Evolutionary conservation across 176 grass and related monocot genomes (phyloP).

Genomic region (Zoysia japonica): DNA sequence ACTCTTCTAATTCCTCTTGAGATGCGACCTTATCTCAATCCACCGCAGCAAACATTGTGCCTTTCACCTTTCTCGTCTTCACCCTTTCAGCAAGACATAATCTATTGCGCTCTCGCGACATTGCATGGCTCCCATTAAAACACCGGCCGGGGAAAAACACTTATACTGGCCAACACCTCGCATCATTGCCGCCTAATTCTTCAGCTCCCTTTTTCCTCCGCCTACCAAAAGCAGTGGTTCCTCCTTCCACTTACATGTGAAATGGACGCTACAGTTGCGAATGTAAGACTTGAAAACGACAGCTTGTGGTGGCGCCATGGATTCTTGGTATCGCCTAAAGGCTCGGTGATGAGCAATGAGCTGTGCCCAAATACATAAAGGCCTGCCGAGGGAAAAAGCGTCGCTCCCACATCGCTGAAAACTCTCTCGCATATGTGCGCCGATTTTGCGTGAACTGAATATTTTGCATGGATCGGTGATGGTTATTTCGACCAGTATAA

Average conservation of each 20-base stretch:
- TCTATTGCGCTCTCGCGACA: not conserved
- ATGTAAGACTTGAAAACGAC: conserved; percentile 32
- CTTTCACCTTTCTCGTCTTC: conserved; percentile 9
- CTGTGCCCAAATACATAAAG: not conserved
- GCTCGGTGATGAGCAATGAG: not conserved
- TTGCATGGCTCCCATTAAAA: conserved; percentile 32
- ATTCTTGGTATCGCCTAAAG: conserved; percentile 40
- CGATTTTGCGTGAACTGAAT: conserved; percentile 14
- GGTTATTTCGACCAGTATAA: not conserved
- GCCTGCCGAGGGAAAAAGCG: not conserved
- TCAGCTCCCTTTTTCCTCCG: not conserved
- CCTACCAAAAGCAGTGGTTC: conserved; percentile 35
- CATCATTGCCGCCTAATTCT: conserved; percentile 16
- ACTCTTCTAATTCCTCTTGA: conserved; percentile 14
- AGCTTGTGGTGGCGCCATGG: conserved; percentile 26
- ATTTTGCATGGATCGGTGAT: conserved; percentile 27
- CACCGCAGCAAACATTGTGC: conserved; percentile 42
- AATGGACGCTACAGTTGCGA: conserved; percentile 40
- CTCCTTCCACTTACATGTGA: conserved; percentile 30
- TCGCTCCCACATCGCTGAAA: not conserved
- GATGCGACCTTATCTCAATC: conserved; percentile 54
- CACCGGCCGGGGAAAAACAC: not conserved
- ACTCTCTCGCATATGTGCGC: not conserved
- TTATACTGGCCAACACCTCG: conserved; percentile 34
- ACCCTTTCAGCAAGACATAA: conserved; percentile 18